These are phyloP conservation scores for apple (Malus domestica) DNA, from an alignment of 306 rosid genomes.

Conservation along the genomic window ASM211411v1 NC_041803.1:15618501-15619000, in stretches of 20 bases:
- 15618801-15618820: background rate
- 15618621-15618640: background rate
- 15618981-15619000: constrained; percentile 76
- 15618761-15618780: background rate
- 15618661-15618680: background rate
- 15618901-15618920: constrained; percentile 92
- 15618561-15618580: too few relatives aligned
- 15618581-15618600: background rate
- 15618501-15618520: too few relatives aligned
- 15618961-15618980: constrained; percentile 53
- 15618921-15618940: constrained; percentile 78
- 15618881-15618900: constrained; percentile 88
- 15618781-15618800: background rate
- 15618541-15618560: too few relatives aligned
- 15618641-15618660: background rate
- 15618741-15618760: background rate
- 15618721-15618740: background rate
- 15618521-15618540: too few relatives aligned
- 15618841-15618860: constrained; percentile 75
- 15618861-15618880: constrained; percentile 86
- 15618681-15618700: background rate
- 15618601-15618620: background rate
- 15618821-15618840: constrained; percentile 56
- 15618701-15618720: background rate
- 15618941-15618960: constrained; percentile 69